Percentiles rank a stretch among this genome's conserved stretches.
These are phyloP conservation scores for Neofusicoccum cordaticola DNA, from an alignment of 2,329 filamentous ascomycete genomes.

Conservation along the genomic window DNA sequence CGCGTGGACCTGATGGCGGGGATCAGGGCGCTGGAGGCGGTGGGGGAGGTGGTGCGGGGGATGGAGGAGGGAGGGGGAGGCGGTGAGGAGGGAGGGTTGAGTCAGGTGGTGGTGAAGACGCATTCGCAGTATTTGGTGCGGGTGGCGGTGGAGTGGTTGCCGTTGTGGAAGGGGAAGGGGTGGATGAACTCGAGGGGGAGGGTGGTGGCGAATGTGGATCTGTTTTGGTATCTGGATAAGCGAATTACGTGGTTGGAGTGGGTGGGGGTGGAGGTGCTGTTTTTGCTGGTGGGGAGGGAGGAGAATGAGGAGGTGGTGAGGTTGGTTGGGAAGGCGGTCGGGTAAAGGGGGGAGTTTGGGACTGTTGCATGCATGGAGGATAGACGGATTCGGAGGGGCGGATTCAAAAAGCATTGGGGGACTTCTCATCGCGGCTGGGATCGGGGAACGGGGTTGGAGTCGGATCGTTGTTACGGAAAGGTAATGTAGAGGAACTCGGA, in stretches of 20 bases:
- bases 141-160: not conserved
- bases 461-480: not conserved
- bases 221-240: conserved; percentile 3
- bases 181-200: not conserved
- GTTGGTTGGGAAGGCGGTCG: not conserved
- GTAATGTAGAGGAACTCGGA: not conserved
- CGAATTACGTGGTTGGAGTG: conserved; percentile 6
- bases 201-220: conserved; percentile 1
- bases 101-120: not conserved
- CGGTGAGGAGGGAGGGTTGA: not conserved
- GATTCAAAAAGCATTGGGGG: no score
- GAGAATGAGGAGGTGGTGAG: not conserved
- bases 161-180: not conserved
- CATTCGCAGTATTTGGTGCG: conserved; percentile 1
- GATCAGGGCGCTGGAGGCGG: not conserved
- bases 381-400: not conserved
- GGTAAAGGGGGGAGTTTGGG: not conserved
- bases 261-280: not conserved
- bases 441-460: no score
- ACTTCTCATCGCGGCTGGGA: no score
- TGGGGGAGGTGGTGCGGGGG: not conserved
- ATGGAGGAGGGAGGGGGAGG: not conserved
- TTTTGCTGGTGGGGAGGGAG: conserved; percentile 1
- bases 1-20: not conserved
- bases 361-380: not conserved